Evolutionary conservation across 208 protist species (phyloP), one percentile per base, ranked within the genome.

Genomic region (Trypanosoma platydactyli): DNA sequence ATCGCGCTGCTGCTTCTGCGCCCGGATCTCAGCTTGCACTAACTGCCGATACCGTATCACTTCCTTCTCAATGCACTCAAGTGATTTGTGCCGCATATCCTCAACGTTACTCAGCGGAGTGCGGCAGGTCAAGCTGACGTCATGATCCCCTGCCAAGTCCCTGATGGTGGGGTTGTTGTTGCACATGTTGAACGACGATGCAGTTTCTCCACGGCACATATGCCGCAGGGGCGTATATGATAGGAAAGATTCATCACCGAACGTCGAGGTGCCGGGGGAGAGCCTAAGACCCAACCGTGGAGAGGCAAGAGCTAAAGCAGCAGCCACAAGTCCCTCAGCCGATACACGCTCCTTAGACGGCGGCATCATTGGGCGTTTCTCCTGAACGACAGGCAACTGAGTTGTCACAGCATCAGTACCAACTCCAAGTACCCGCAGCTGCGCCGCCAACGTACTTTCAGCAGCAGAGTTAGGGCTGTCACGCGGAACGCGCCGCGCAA

Each of bases 21-120:
- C 55, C 35, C 78, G 69, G 56, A 78, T 63, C n/a, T 77, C 64
- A 40, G 20, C 57, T 64, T 90, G 81, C 44, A 90, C 71, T 27
- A 86, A 40, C 25, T 59, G 71, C 5, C 80, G 79, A 54, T 83
- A 68, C 5, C 64, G 52, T 45, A 49, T 45, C 18, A 92, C 85
- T 30, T 85, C 83, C 54, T 61, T 60, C 13, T 76, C 77, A 38
- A 94, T 76, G 29, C 63, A 74, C 20, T 70, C 74, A 24, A 84
- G 46, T 2, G 80, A 55, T 46, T 73, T 73, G 35, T 79, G 56
- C 13, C 78, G 80, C 84, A 94, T 86, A 60, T 94, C 89, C 7
- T 65, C 62, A 30, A 94, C 81, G 71, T 90, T 89, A 20, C 45
- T 27, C 57, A 35, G 42, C 41, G 20, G 33, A 2, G 11, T 9